Conservation (phyloP, 192 early-diverging fungal species). For the Linnemannia exigua region DNA sequence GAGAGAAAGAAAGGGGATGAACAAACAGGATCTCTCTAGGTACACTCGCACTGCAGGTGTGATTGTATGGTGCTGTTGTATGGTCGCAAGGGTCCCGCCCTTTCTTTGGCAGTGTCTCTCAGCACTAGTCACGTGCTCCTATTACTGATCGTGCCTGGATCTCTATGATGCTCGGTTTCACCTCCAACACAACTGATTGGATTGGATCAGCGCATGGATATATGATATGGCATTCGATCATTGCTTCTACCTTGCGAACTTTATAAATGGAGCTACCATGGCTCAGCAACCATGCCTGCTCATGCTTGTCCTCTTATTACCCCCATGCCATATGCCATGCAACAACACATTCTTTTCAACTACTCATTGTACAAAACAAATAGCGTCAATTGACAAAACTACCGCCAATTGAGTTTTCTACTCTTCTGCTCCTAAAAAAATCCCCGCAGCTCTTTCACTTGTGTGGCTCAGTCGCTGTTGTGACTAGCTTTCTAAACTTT, state of each 20-base stretch:
- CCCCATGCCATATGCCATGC: background rate
- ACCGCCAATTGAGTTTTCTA: too few species aligned
- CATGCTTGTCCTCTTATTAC: background rate
- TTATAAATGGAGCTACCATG: too few species aligned
- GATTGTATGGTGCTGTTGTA: too few species aligned
- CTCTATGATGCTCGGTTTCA: background rate
- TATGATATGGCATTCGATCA: too few species aligned
- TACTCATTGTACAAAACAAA: too few species aligned
- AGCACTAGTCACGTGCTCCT: background rate
- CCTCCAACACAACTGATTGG: too few species aligned
- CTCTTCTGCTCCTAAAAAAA: background rate
- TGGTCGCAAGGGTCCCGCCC: background rate
- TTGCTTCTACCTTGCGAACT: too few species aligned
- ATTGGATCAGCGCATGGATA: too few species aligned
- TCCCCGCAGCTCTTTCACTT: background rate
- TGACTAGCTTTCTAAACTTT: background rate
- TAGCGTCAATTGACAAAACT: background rate
- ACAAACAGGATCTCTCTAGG: too few species aligned
- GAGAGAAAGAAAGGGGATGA: background rate
- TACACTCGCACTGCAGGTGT: too few species aligned
- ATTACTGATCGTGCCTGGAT: background rate
- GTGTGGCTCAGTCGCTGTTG: background rate
- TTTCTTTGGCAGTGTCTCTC: background rate
- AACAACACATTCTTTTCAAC: too few species aligned
- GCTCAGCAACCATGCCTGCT: too few species aligned